Percentiles rank a stretch among this genome's conserved stretches.
Evolutionary conservation across 2,329 filamentous ascomycete genomes (phyloP).

Genomic region (Scolecobasidium constrictum): DNA sequence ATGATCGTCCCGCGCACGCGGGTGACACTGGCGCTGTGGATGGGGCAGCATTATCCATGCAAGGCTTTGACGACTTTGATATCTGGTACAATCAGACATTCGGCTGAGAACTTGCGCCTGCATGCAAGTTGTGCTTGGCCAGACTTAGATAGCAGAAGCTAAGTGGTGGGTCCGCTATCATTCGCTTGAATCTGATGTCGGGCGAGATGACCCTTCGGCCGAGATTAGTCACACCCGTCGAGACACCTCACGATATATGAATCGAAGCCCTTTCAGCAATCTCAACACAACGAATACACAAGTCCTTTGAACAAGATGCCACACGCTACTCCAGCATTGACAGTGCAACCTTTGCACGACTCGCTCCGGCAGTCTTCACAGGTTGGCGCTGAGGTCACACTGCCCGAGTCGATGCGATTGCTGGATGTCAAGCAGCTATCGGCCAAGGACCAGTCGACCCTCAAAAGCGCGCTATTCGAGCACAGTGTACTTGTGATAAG

Average conservation of each 20-base stretch:
- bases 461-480: slow-evolving; percentile 13
- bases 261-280: too few species aligned
- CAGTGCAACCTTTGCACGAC: not conserved
- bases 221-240: too few species aligned
- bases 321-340: too few species aligned
- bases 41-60: too few species aligned
- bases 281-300: too few species aligned
- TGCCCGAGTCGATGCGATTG: slow-evolving; percentile 9
- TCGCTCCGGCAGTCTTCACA: slow-evolving; percentile 10
- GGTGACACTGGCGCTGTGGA: not conserved
- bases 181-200: too few species aligned
- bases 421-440: slow-evolving; percentile 11
- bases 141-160: too few species aligned
- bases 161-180: too few species aligned
- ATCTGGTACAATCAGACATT: slow-evolving; percentile 6
- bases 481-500: slow-evolving; percentile 14
- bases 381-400: slow-evolving; percentile 13
- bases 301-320: too few species aligned
- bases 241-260: too few species aligned
- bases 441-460: slow-evolving; percentile 10
- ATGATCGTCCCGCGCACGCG: not conserved
- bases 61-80: slow-evolving; percentile 5
- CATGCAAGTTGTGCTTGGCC: too few species aligned
- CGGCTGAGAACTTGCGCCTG: not conserved
- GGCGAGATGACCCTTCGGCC: too few species aligned